phyloP scores from a whole-genome alignment of 179 eudicot genomes.

The Amaranthus tricolor region DNA sequence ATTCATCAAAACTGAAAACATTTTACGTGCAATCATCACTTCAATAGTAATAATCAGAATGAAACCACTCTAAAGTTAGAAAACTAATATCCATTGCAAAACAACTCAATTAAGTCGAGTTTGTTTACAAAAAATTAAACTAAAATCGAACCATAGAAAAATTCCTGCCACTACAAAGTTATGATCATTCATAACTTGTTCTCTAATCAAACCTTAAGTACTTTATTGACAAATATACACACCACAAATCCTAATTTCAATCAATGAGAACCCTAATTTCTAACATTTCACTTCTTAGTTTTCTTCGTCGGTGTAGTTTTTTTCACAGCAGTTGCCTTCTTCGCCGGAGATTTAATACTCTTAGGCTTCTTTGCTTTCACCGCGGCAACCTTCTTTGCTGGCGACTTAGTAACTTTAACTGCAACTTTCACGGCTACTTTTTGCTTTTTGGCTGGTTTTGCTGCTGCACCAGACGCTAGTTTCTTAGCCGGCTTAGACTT shows the following conservation, averaged over 20 bases:
- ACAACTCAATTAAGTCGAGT: neutral
- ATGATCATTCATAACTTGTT: neutral
- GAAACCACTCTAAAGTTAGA: neutral
- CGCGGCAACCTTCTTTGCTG: slow-evolving; percentile 26
- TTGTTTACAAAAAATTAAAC: neutral
- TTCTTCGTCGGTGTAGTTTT: slow-evolving; percentile 6
- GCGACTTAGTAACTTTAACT: slow-evolving; percentile 20
- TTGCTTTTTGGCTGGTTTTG: slow-evolving; percentile 14
- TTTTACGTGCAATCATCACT: no score
- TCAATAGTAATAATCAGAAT: no score
- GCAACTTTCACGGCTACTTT: slow-evolving; percentile 15
- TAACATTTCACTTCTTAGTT: slow-evolving; percentile 22
- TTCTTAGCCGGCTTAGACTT: slow-evolving; percentile 4
- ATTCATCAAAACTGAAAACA: no score
- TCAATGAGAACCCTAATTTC: neutral
- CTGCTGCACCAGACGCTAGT: neutral
- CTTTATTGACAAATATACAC: slow-evolving; percentile 25
- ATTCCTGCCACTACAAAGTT: neutral
- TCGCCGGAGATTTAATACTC: slow-evolving; percentile 9
- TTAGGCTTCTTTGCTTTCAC: slow-evolving; percentile 37
- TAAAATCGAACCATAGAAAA: neutral
- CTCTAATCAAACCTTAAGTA: neutral
- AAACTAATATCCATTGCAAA: slow-evolving; percentile 10
- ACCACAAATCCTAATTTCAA: slow-evolving; percentile 11
- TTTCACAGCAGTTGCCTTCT: slow-evolving; percentile 16